Evolutionary conservation across 768 basidiomycete species (phyloP).

Genomic region (Nevesoporus exiguus): DNA sequence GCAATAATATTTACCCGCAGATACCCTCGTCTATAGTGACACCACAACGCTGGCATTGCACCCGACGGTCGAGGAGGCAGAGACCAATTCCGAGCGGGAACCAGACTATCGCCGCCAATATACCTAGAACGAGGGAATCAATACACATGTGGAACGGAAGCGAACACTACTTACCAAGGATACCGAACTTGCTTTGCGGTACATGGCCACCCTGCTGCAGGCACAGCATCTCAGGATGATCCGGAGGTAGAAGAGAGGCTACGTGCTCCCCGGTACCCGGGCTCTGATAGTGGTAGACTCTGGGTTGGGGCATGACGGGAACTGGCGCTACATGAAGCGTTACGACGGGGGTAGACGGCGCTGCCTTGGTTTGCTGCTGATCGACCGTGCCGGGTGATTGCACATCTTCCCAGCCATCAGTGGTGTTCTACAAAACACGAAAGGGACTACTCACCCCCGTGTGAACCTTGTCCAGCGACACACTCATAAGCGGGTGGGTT

Average conservation of each 20-base stretch:
- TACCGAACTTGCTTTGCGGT: conserved; percentile 58
- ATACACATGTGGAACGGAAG: not conserved
- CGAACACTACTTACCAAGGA: conserved; percentile 52
- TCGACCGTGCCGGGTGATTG: conserved; percentile 1
- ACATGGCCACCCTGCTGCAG: conserved; percentile 74
- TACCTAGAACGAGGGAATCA: conserved; percentile 40
- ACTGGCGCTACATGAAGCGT: conserved; percentile 29
- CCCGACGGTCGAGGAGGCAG: conserved; percentile 71
- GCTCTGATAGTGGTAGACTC: conserved; percentile 67
- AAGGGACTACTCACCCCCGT: conserved; percentile 24
- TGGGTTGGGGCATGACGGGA: conserved; percentile 40
- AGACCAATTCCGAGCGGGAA: conserved; percentile 80
- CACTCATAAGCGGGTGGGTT: conserved; percentile 51
- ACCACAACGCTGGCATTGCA: conserved; percentile 58
- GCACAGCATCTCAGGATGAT: conserved; percentile 82
- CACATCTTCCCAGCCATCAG: conserved; percentile 10
- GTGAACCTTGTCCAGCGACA: conserved; percentile 27
- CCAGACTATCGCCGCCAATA: conserved; percentile 82
- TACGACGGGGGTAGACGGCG: conserved; percentile 13
- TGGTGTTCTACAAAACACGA: not conserved
- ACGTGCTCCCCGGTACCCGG: conserved; percentile 55
- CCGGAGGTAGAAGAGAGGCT: conserved; percentile 65
- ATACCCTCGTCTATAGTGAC: conserved; percentile 37
- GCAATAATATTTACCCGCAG: conserved; percentile 20
- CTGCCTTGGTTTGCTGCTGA: conserved; percentile 13